Evolutionary conservation across 192 early-diverging fungal species (phyloP).

Genomic region (Phlyctochytrium planicorne): DNA sequence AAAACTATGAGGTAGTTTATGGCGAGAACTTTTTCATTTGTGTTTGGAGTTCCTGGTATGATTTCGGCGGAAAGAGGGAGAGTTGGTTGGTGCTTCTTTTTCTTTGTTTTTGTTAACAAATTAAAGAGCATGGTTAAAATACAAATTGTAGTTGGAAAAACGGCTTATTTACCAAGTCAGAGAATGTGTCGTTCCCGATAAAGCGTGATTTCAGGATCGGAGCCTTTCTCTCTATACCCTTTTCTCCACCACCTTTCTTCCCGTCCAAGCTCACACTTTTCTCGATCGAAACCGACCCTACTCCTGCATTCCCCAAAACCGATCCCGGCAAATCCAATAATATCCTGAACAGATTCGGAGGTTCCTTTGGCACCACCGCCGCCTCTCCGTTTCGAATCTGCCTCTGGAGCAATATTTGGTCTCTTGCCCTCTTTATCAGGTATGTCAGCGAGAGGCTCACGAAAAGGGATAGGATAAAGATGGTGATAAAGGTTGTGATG

Average conservation of each 20-base stretch:
- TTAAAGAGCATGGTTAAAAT: too few species aligned
- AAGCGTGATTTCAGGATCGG: not conserved
- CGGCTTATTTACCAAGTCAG: not conserved
- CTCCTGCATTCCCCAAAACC: not conserved
- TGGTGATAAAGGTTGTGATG: constrained; percentile 5
- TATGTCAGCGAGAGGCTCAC: not conserved
- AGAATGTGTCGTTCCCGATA: not conserved
- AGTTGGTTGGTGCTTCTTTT: too few species aligned
- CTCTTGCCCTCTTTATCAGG: not conserved
- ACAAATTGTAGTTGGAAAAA: not conserved
- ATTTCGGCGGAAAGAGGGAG: not conserved
- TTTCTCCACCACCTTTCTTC: not conserved
- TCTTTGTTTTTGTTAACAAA: too few species aligned
- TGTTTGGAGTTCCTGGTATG: not conserved
- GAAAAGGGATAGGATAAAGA: constrained; percentile 4
- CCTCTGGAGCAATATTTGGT: not conserved
- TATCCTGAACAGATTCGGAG: constrained; percentile 16
- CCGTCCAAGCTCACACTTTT: not conserved
- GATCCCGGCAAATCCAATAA: constrained; percentile 6
- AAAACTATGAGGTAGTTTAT: constrained; percentile 1
- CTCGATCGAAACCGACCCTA: not conserved
- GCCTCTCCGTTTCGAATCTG: not conserved
- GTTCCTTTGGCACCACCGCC: constrained; percentile 5
- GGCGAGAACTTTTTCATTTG: constrained; percentile 1
- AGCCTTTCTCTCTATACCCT: not conserved